Conservation (phyloP, 768 basidiomycete genomes). For the Mycena pura region DNA sequence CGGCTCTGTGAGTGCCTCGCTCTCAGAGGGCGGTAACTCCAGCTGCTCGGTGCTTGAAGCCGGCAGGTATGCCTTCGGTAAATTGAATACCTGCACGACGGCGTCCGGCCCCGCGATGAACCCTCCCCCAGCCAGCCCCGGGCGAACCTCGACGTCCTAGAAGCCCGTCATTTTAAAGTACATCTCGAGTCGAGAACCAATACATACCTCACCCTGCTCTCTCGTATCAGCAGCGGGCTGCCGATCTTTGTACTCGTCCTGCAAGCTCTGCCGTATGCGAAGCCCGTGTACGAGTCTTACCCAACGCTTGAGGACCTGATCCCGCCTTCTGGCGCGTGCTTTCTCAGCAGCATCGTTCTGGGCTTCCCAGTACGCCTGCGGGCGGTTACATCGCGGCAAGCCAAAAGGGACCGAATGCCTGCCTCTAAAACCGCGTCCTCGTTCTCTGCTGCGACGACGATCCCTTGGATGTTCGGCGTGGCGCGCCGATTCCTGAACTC, state of each 20-base stretch:
- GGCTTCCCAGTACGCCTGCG: conserved; percentile 85
- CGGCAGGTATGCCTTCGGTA: conserved; percentile 55
- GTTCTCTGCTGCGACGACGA: conserved; percentile 86
- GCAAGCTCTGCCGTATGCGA: conserved; percentile 82
- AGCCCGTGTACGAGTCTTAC: conserved; percentile 86
- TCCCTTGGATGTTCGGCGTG: conserved; percentile 81
- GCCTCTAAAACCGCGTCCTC: conserved; percentile 80
- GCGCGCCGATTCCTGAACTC: conserved; percentile 95
- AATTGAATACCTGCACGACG: conserved; percentile 73
- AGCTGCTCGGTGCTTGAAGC: conserved; percentile 14
- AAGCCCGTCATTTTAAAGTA: not conserved
- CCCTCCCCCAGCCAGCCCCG: conserved; percentile 46
- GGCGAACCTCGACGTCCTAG: conserved; percentile 20
- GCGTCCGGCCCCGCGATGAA: conserved; percentile 75
- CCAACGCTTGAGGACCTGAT: conserved; percentile 88
- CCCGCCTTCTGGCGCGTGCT: conserved; percentile 75
- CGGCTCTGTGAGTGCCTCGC: conserved; percentile 31
- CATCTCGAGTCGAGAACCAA: not conserved
- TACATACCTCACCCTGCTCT: conserved; percentile 23
- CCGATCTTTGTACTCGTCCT: conserved; percentile 71
- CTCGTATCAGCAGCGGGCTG: conserved; percentile 27
- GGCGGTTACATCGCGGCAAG: conserved; percentile 11
- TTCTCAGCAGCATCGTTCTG: conserved; percentile 81
- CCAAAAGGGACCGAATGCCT: conserved; percentile 28
- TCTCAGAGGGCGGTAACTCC: conserved; percentile 27